phyloP scores from a whole-genome alignment of 108 stramenopile species.

The Nannochloropsis oceanica region DNA sequence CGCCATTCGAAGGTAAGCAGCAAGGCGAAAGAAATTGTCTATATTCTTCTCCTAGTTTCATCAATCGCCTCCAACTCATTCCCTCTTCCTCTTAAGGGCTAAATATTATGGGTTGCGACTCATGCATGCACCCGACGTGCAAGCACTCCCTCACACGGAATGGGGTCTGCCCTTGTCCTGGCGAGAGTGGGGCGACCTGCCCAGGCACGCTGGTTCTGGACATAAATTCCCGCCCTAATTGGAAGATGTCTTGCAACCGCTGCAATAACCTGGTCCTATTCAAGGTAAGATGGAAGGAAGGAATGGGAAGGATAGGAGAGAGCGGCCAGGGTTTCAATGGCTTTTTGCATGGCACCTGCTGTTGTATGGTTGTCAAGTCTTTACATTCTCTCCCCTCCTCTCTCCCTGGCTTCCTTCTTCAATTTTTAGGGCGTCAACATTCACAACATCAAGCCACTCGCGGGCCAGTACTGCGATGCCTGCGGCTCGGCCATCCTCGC shows the following conservation, averaged over 20 bases:
- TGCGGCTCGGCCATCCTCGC: not conserved
- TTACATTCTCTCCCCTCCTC: not conserved
- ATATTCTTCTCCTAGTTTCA: not conserved
- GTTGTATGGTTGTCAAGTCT: too few species aligned
- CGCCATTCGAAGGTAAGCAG: not conserved
- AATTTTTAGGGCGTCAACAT: not conserved
- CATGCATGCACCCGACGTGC: slow-evolving; percentile 11
- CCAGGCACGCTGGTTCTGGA: slow-evolving; percentile 1
- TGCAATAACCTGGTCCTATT: not conserved
- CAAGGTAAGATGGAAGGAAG: not conserved
- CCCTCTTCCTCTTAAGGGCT: not conserved
- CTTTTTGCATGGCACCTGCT: too few species aligned
- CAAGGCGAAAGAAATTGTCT: not conserved
- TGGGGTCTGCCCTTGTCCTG: slow-evolving; percentile 2
- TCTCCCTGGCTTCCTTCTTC: not conserved
- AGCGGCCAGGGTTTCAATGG: too few species aligned
- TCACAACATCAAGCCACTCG: not conserved
- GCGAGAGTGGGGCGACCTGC: not conserved
- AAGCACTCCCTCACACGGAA: slow-evolving; percentile 1
- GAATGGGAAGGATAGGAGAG: too few species aligned
- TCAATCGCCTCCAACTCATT: not conserved
- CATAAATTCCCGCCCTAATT: not conserved
- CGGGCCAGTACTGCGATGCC: not conserved
- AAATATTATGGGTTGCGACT: slow-evolving; percentile 2
- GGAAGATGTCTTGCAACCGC: slow-evolving; percentile 9